Conservation (phyloP, 2,329 filamentous ascomycete genomes). For the Penicillium polonicum region DNA sequence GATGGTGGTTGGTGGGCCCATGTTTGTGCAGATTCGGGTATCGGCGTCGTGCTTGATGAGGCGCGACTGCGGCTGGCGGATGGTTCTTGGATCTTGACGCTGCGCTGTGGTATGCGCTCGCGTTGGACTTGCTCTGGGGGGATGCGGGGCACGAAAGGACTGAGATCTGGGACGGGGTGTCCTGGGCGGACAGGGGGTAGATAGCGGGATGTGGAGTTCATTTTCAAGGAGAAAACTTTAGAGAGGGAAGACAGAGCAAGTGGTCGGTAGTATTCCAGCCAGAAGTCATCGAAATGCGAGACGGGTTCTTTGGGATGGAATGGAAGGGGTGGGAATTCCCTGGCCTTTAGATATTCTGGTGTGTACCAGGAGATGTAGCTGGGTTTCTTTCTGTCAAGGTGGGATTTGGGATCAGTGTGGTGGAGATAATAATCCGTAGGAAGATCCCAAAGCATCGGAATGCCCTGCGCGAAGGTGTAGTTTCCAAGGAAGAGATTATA, state of each 20-base stretch:
- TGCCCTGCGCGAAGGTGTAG: constrained; percentile 81
- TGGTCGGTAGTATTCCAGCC: constrained; percentile 94
- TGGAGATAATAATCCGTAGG: constrained; percentile 95
- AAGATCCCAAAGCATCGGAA: constrained; percentile 96
- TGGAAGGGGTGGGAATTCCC: constrained; percentile 54
- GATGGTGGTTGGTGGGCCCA: constrained; percentile 37
- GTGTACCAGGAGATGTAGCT: constrained; percentile 92
- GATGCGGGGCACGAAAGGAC: constrained; percentile 79
- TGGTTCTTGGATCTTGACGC: constrained; percentile 67
- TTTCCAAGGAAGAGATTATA: constrained; percentile 97
- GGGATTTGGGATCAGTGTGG: constrained; percentile 76
- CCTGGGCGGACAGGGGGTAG: constrained; percentile 70
- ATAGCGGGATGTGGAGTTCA: constrained; percentile 85
- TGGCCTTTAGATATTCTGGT: constrained; percentile 65
- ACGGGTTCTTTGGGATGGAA: constrained; percentile 32
- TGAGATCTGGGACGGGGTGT: constrained; percentile 69
- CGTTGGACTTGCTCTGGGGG: constrained; percentile 55
- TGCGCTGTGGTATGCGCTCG: constrained; percentile 55
- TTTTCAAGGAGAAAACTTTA: constrained; percentile 89
- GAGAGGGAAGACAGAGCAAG: constrained; percentile 81
- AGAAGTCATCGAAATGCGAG: constrained; percentile 82
- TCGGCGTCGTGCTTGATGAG: constrained; percentile 32
- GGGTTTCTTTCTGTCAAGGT: constrained; percentile 61
- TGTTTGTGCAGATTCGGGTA: constrained; percentile 23
- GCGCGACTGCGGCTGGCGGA: constrained; percentile 44